Evolutionary conservation across 2,329 filamentous ascomycete species (phyloP), one percentile per base, ranked within the genome.

Genomic region (Aspergillus caelatus): DNA sequence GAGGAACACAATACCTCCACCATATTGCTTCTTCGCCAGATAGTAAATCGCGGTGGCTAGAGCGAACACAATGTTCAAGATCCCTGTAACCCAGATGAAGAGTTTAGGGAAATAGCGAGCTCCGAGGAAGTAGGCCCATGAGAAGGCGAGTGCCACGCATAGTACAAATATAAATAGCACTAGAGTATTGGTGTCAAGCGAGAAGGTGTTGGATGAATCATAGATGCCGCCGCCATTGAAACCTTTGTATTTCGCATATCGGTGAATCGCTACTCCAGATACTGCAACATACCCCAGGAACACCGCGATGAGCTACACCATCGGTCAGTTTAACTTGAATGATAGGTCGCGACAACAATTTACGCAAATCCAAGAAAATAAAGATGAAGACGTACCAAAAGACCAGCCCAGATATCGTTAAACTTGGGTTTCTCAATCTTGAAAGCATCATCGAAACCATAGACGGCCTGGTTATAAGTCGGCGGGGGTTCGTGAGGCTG

Each of bases 1-100:
- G 16, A 96, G 81, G 77, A 95, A 97, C 0, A 96, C 89, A 46
- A 97, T 94, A 41, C 92, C 94, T 12, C 91, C 93, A 8, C 89
- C 91, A 79, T 89, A 97, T 75, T 94, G 92, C 62, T 86, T 86
- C 50, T 87, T 84, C 64, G 85, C 88, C 52, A 97, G 86, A 83
- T 96, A 96, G 79, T 93, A 96, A 58, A 94, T 88, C 11, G 92
- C 93, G 0, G 93, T 96, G 1, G 86, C 94, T n/a, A 97, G 82
- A 0, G 92, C 92, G 70, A 93, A 90, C 60, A 90, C 81, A 71
- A 97, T 91, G 77, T 97, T 96, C 62, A 96, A 82, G 58, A 97
- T 94, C 14, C 92, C 93, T 0, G 93, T 96, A 45, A 93, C 86
- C 92, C 93, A 97, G 75, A 97, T 96, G 70, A 97, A 93, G 73